Percentiles rank a stretch among this genome's conserved stretches.
These are phyloP conservation scores for Amyloporia xantha DNA, from an alignment of 768 basidiomycete species.

Conservation along the genomic window DNA sequence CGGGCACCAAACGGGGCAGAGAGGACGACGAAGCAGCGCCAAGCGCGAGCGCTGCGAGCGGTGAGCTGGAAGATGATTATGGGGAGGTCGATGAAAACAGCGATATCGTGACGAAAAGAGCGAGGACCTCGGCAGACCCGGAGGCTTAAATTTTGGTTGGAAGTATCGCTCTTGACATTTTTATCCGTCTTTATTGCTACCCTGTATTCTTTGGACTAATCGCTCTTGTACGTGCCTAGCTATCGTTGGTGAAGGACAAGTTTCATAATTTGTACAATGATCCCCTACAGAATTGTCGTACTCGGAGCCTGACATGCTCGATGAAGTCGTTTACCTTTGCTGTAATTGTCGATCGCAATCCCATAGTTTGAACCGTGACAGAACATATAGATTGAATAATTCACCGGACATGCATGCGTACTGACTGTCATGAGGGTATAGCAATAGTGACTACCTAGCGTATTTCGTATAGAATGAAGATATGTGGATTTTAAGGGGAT, in stretches of 20 bases:
- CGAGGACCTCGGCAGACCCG: conserved; percentile 3
- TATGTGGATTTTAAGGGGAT: conserved; percentile 4
- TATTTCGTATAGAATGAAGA: conserved; percentile 7
- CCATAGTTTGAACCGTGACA: neutral
- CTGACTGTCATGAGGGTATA: conserved; percentile 18
- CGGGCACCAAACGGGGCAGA: conserved; percentile 15
- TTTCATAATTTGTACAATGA: no score
- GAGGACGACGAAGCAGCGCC: conserved; percentile 20
- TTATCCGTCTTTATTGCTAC: neutral
- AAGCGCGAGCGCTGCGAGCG: neutral
- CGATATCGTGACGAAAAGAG: conserved; percentile 23
- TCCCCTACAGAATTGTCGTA: no score
- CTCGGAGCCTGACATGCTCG: neutral
- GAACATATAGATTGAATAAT: no score
- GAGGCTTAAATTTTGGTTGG: neutral
- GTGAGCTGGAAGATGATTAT: conserved; percentile 16
- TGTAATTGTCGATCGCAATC: neutral
- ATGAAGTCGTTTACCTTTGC: neutral
- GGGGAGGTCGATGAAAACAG: conserved; percentile 26
- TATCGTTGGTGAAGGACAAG: no score
- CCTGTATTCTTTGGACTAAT: no score
- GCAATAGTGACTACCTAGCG: conserved; percentile 11
- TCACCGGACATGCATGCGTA: no score
- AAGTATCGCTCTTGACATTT: neutral
- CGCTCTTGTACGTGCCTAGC: neutral